Percentiles rank a stretch among this genome's conserved stretches.
Conservation (phyloP, 208 protist species). For the Trypanosoma platydactyli region DNA sequence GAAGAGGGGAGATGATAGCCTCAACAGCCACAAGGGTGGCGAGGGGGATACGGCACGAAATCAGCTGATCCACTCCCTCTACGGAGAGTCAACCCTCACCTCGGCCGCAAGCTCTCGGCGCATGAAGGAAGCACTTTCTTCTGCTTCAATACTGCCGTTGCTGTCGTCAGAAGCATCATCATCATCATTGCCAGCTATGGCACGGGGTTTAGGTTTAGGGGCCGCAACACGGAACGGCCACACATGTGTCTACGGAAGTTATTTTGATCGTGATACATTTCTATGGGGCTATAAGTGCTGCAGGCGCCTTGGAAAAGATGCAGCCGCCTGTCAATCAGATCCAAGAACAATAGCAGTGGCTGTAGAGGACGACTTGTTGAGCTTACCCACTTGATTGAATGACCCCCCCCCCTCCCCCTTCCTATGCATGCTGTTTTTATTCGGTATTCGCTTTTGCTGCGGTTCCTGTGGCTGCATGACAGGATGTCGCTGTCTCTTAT, state of each 20-base stretch:
- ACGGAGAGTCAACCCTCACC: slow-evolving; percentile 35
- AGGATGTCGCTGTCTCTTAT: too few relatives aligned
- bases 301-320: slow-evolving; percentile 45
- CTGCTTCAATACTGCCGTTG: slow-evolving; percentile 9
- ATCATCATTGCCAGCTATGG: slow-evolving; percentile 20
- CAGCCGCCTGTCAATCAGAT: slow-evolving; percentile 32
- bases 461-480: too few relatives aligned
- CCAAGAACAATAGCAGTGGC: neutral
- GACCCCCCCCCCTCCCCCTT: too few relatives aligned
- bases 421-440: too few relatives aligned
- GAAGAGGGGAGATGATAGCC: slow-evolving; percentile 9
- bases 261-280: slow-evolving; percentile 58
- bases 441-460: too few relatives aligned
- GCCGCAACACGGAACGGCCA: slow-evolving; percentile 50
- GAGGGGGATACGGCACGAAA: slow-evolving; percentile 39
- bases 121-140: slow-evolving; percentile 23
- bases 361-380: neutral
- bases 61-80: slow-evolving; percentile 51
- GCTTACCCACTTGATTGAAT: neutral
- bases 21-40: neutral
- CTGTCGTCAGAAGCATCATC: neutral
- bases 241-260: slow-evolving; percentile 65
- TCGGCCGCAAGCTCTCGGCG: slow-evolving; percentile 16
- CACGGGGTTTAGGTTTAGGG: neutral
- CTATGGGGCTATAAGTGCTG: slow-evolving; percentile 86